Evolutionary conservation across 805 yeast species (phyloP).

Genomic region (Saccharomyces eubayanus): DNA sequence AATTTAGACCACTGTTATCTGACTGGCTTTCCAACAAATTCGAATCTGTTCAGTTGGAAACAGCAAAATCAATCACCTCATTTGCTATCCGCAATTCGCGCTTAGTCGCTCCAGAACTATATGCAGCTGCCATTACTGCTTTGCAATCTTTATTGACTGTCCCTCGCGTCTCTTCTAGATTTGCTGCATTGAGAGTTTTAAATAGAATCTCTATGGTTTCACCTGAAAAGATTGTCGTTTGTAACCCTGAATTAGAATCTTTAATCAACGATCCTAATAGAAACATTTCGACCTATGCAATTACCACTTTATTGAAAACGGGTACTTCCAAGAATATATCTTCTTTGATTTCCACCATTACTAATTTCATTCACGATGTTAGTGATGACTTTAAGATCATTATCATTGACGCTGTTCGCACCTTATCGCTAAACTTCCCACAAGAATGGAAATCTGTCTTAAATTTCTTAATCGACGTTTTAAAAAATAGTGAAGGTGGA

Average conservation of each 20-base stretch:
- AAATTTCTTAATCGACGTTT: constrained; percentile 67
- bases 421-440: constrained; percentile 88
- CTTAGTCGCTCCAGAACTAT: constrained; percentile 54
- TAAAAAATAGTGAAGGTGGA: constrained; percentile 83
- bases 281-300: constrained; percentile 92
- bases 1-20: constrained; percentile 46
- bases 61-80: constrained; percentile 50
- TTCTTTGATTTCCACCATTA: constrained; percentile 76
- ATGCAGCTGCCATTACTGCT: constrained; percentile 60
- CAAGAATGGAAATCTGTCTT: constrained; percentile 78
- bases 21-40: constrained; percentile 70
- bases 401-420: constrained; percentile 89
- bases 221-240: constrained; percentile 70
- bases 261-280: constrained; percentile 83
- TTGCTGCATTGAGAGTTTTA: constrained; percentile 86
- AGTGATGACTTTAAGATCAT: constrained; percentile 93
- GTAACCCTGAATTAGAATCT: constrained; percentile 78
- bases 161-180: constrained; percentile 82
- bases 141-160: constrained; percentile 73
- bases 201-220: constrained; percentile 74
- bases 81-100: constrained; percentile 46
- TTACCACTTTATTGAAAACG: constrained; percentile 89
- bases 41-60: constrained; percentile 88
- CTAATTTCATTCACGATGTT: constrained; percentile 84
- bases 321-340: constrained; percentile 88